Evolutionary conservation across 1,284 basidiomycete genomes (phyloP), one percentile per base, ranked within the genome.

Genomic region (Polyporus tsugae): DNA sequence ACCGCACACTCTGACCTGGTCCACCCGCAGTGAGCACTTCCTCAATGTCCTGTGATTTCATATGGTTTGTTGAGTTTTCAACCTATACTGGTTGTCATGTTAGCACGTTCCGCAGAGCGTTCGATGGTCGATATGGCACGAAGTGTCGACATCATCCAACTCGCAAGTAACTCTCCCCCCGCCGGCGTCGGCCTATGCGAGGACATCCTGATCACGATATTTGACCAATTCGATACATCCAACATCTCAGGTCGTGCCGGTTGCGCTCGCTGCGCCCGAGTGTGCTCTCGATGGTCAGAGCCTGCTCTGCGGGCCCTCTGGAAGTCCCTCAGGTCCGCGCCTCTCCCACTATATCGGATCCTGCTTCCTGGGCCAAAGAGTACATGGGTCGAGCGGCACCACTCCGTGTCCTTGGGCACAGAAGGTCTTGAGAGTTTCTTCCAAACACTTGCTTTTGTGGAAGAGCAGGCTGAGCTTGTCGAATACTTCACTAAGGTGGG

Each of bases 211-310:
- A 15, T 57, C 11, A 10, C 10, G 4, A 17, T 57, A 4, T 57
- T 57, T 15, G 33, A 36, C 17, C 6, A 29, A 9, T 57, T 57
- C 13, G 33, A 57, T n/a, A 57, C 53, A 13, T 57, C 53, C 13
- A 9, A 36, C 4, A 13, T 17, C 6, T 33, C 35, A 10, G 35
- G 25, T 36, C 29, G 35, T 1, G 35, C 13, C 4, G 35, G 17
- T n/a, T 58, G 55, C 35, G 55, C 55, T 10, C 33, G 35, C 19
- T 58, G 55, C 55, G 33, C 55, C 6, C 35, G 55, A 38, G 55
- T 58, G 13, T 58, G 55, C 19, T 2, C 6, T 4, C 19, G 38
- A 7, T 58, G 55, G 35, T 36, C 55, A 13, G 35, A n/a, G 33
- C 55, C 35, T 38, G 55, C 55, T 36, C 33, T 58, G 22, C 55